A percentile compares a stretch with the other conserved stretches of the same genome.
Conservation (phyloP, 441 rosid genomes). For the Pelargonium fulgidum region DNA sequence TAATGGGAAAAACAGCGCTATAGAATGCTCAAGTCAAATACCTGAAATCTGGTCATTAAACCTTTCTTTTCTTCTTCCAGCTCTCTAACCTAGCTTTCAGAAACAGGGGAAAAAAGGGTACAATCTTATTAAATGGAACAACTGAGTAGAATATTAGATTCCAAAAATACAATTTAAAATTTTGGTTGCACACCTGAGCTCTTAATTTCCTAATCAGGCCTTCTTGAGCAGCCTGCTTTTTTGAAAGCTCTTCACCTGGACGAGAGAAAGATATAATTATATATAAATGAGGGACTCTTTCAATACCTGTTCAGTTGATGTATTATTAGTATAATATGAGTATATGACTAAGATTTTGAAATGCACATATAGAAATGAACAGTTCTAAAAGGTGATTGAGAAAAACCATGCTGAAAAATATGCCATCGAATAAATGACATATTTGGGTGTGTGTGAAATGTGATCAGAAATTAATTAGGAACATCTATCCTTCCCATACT, state of each 20-base stretch:
- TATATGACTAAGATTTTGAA: constrained; percentile 1
- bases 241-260: constrained; percentile 97
- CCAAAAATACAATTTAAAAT: neutral
- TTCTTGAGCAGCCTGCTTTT: constrained; percentile 95
- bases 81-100: constrained; percentile 66
- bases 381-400: neutral
- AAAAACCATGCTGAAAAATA: neutral
- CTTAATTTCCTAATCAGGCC: constrained; percentile 88
- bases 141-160: neutral
- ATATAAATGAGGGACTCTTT: neutral
- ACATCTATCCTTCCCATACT: too few species aligned
- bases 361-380: neutral
- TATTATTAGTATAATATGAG: neutral
- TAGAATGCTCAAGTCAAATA: constrained; percentile 33
- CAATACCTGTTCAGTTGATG: neutral
- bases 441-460: neutral
- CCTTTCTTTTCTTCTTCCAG: constrained; percentile 98
- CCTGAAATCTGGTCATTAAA: constrained; percentile 87
- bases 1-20: constrained; percentile 1
- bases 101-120: constrained; percentile 20
- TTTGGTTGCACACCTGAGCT: constrained; percentile 60
- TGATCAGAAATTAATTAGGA: neutral
- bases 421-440: neutral
- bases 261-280: constrained; percentile 15
- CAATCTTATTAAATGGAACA: constrained; percentile 5